phyloP scores from a whole-genome alignment of 2,329 filamentous ascomycete species.

The Fusarium caatingaense region DNA sequence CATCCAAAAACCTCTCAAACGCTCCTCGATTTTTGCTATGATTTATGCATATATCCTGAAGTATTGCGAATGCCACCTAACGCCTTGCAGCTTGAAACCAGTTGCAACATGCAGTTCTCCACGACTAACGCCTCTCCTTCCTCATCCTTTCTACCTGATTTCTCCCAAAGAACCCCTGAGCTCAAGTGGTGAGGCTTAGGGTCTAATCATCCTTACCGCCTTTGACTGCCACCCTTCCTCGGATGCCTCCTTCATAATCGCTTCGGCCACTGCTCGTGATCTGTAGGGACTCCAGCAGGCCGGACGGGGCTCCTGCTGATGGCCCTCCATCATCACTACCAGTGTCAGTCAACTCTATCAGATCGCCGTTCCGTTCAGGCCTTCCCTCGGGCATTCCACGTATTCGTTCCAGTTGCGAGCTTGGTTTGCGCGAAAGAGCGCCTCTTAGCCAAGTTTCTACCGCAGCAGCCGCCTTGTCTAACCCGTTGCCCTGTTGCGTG shows the following conservation, averaged over 20 bases:
- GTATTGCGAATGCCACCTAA: constrained; percentile 41
- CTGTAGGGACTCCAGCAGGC: constrained; percentile 49
- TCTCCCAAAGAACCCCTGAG: neutral
- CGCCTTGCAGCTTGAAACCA: constrained; percentile 40
- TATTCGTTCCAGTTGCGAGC: constrained; percentile 60
- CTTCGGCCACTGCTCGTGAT: constrained; percentile 52
- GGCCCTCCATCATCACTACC: constrained; percentile 64
- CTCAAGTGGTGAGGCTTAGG: neutral
- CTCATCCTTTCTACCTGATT: constrained; percentile 12
- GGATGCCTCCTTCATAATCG: constrained; percentile 53
- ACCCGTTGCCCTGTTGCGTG: constrained; percentile 61
- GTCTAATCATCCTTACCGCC: constrained; percentile 44
- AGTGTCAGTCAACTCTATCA: constrained; percentile 78
- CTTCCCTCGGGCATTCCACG: constrained; percentile 52
- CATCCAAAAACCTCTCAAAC: constrained; percentile 2
- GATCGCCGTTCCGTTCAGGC: constrained; percentile 62
- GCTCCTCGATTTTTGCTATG: constrained; percentile 21
- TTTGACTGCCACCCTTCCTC: constrained; percentile 55
- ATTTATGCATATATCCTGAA: constrained; percentile 36
- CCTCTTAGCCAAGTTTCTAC: constrained; percentile 93
- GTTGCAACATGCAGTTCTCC: constrained; percentile 36
- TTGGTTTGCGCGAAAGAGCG: constrained; percentile 74
- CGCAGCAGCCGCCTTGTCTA: constrained; percentile 87
- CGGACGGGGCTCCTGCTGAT: constrained; percentile 38
- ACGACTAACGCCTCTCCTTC: constrained; percentile 29